phyloP scores from a whole-genome alignment of 306 rosid species.

The Spatholobus suberectus region DNA sequence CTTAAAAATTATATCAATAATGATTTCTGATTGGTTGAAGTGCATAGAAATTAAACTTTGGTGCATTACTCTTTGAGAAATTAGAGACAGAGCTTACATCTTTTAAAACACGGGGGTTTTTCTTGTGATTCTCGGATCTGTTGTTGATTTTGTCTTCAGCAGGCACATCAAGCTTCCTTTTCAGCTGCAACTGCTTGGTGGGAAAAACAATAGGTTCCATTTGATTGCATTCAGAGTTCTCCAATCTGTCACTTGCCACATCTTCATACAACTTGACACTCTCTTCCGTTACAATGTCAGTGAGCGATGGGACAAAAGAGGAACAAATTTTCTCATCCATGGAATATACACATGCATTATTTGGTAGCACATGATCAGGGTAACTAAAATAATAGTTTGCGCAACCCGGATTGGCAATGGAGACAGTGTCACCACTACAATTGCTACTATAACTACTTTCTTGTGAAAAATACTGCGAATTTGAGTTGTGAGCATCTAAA shows the following conservation, averaged over 20 bases:
- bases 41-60: neutral
- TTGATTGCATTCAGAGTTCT: constrained; percentile 36
- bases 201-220: constrained; percentile 37
- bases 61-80: neutral
- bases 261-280: constrained; percentile 45
- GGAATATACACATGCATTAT: constrained; percentile 14
- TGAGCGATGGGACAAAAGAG: constrained; percentile 46
- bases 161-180: constrained; percentile 56
- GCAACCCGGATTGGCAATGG: constrained; percentile 44
- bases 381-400: constrained; percentile 40
- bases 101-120: constrained; percentile 51
- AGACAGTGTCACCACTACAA: constrained; percentile 40
- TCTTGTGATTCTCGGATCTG: constrained; percentile 51
- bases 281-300: constrained; percentile 55
- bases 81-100: constrained; percentile 58
- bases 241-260: constrained; percentile 33
- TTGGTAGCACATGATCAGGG: constrained; percentile 31
- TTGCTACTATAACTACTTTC: constrained; percentile 55
- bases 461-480: constrained; percentile 56
- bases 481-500: constrained; percentile 54
- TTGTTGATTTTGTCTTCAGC: constrained; percentile 40
- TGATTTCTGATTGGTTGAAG: neutral
- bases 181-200: constrained; percentile 46
- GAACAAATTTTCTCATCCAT: constrained; percentile 45
- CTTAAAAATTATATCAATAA: too few relatives aligned